Evolutionary conservation across 208 protist species (phyloP).

Genomic region (Leishmania tropica): DNA sequence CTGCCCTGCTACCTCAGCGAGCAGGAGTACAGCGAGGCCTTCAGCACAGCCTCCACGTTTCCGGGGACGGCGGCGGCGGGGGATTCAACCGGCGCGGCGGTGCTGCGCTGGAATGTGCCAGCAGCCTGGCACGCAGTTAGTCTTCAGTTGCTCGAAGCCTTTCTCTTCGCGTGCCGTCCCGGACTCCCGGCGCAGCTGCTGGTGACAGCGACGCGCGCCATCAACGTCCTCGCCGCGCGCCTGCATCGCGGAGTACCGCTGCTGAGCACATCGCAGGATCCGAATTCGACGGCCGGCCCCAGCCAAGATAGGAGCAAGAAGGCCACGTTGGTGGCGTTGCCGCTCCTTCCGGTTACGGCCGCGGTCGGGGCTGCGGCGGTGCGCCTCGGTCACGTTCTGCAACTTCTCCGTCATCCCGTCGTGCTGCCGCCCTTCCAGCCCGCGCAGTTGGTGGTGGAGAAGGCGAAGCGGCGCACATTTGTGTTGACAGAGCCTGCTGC

Average conservation of each 20-base stretch:
- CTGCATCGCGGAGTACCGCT: constrained; percentile 39
- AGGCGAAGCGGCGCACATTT: constrained; percentile 37
- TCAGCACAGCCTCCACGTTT: constrained; percentile 10
- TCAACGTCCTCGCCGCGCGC: constrained; percentile 18
- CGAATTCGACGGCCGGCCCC: not conserved
- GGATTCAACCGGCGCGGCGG: not conserved
- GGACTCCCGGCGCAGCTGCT: constrained; percentile 33
- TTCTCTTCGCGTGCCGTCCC: constrained; percentile 27
- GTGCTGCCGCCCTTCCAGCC: constrained; percentile 57
- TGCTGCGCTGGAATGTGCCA: constrained; percentile 36
- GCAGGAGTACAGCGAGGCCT: constrained; percentile 13
- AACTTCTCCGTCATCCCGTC: constrained; percentile 46
- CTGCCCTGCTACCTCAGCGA: constrained; percentile 35
- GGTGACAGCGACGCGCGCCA: constrained; percentile 17
- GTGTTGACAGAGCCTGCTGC: constrained; percentile 1
- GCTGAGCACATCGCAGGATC: not conserved
- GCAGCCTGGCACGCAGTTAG: constrained; percentile 34
- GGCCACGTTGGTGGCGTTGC: not conserved
- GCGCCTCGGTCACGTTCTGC: constrained; percentile 36
- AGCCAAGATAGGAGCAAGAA: constrained; percentile 7
- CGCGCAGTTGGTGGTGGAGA: constrained; percentile 47
- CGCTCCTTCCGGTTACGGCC: constrained; percentile 24
- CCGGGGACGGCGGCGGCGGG: constrained; percentile 2
- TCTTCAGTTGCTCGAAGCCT: constrained; percentile 34
- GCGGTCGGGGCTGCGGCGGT: constrained; percentile 37